Conservation (phyloP, 192 early-diverging fungal species). For the Dimargaris verticillata region DNA sequence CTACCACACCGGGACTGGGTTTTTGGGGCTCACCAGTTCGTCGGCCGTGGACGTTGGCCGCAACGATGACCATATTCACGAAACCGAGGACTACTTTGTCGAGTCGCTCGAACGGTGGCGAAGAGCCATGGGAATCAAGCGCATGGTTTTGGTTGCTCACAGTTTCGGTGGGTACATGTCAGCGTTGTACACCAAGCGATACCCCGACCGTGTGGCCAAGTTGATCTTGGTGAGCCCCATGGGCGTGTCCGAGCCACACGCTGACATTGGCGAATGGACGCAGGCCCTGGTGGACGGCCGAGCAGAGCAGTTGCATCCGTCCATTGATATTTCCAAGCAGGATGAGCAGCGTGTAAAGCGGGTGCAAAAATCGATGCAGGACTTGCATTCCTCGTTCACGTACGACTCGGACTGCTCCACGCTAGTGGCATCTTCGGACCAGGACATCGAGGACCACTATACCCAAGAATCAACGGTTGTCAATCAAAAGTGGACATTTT, state of each 20-base stretch:
- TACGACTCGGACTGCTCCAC: no score
- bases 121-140: conserved; percentile 51
- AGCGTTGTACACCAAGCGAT: conserved; percentile 65
- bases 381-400: no score
- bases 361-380: no score
- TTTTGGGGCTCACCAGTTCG: background rate
- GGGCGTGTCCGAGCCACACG: conserved; percentile 40
- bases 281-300: no score
- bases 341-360: no score
- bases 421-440: no score
- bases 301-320: no score
- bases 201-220: conserved; percentile 70
- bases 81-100: conserved; percentile 72
- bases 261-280: conserved; percentile 24
- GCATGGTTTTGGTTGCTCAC: conserved; percentile 71
- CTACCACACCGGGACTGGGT: background rate
- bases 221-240: conserved; percentile 81
- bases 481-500: no score
- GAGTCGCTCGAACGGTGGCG: conserved; percentile 83
- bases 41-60: conserved; percentile 21
- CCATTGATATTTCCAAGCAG: no score
- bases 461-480: no score
- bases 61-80: conserved; percentile 27
- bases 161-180: conserved; percentile 79
- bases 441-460: no score